Evolutionary conservation across 225 moss, liverwort and hornwort species (phyloP), one percentile per base, ranked within the genome.

Genomic region (Marchantia polymorpha): DNA sequence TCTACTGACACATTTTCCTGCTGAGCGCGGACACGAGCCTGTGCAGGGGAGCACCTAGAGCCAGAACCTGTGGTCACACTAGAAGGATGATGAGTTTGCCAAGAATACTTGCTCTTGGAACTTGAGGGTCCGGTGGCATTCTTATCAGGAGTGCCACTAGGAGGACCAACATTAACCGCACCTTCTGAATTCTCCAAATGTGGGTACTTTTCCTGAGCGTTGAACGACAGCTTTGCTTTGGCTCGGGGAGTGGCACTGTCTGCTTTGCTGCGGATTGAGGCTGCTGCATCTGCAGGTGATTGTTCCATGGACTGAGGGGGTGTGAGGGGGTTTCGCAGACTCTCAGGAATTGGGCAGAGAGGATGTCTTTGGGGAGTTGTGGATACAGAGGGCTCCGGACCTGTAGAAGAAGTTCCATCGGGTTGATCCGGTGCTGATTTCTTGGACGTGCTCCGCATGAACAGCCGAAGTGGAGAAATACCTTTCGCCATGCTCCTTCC

Each of bases 381-480:
- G 60, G 86, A 75, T 61, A 76, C 82, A 51, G 79, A 39, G 52
- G 30, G 75, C 52, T 85, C 90, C 71, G 26, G 30, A 65, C 67
- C 66, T 2, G 83, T 80, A 46, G 79, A 78, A 79, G 74, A 74
- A 81, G 73, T 86, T 65, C 54, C 81, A 30, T 89, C 90, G 76
- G 86, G 68, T 64, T 78, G 83, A 46, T 92, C 92, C 52, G 86
- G 80, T 3, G 60, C 72, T 26, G 86, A 79, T 82, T 86, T 90
- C 89, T 83, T 95, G 39, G 85, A 61, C 23, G 87, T 86, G 67
- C 78, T 84, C 27, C 89, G 91, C 80, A 88, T 81, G 69, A 91
- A 89, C 0, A 88, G 82, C 55, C 93, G 93, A 10, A 94, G 84
- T 56, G 96, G 94, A 72, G 96, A 96, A 76, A 90, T 79, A 80